A percentile compares a stretch with the other conserved stretches of the same genome.
Conservation (phyloP, 2,329 filamentous ascomycete genomes). For the Pseudodiploospora longispora region DNA sequence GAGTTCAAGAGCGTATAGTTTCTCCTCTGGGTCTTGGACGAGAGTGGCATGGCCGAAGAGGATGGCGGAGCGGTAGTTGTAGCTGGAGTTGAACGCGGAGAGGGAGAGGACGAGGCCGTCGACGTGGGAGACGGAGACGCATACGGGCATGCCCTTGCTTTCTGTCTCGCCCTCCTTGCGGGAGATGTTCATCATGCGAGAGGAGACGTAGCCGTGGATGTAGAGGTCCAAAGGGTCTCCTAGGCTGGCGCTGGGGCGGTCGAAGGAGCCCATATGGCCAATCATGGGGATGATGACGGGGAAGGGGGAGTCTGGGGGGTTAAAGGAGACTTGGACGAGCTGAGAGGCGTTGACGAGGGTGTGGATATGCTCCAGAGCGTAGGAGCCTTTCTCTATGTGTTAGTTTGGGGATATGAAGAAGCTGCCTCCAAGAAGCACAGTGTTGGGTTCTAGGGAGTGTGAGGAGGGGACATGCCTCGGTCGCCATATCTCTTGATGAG, state of each 20-base stretch:
- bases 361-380: constrained; percentile 67
- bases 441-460: too few species aligned
- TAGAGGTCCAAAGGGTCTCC: constrained; percentile 67
- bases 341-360: constrained; percentile 64
- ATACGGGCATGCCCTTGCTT: constrained; percentile 55
- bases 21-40: constrained; percentile 61
- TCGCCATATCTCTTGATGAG: constrained; percentile 60
- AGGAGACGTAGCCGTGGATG: constrained; percentile 77
- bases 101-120: constrained; percentile 75
- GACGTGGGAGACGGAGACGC: constrained; percentile 63
- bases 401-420: neutral
- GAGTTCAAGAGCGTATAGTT: constrained; percentile 67
- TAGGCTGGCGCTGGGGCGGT: constrained; percentile 48
- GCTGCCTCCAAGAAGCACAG: neutral
- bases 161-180: constrained; percentile 9
- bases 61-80: constrained; percentile 77
- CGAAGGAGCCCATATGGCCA: constrained; percentile 69
- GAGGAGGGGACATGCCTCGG: constrained; percentile 39
- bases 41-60: constrained; percentile 66
- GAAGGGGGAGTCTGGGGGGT: constrained; percentile 55
- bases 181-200: constrained; percentile 64
- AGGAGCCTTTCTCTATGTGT: constrained; percentile 45
- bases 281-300: constrained; percentile 79
- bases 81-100: constrained; percentile 73
- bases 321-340: constrained; percentile 76